Evolutionary conservation across 139 green algal species (phyloP), one percentile per base, ranked within the genome.

Genomic region (Penium margaritaceum): DNA sequence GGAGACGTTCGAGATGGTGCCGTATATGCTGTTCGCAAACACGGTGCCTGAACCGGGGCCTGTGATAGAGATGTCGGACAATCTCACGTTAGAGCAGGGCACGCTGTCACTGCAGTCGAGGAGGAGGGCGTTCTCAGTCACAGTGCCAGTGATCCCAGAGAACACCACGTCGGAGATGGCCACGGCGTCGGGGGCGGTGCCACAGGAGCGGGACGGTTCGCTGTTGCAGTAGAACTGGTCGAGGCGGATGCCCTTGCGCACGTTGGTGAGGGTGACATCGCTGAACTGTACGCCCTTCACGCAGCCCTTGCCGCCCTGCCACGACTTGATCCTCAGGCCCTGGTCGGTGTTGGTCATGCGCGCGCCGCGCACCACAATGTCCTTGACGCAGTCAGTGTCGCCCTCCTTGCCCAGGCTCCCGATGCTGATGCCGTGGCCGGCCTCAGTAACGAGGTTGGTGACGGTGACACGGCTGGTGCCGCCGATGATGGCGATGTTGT

Each of bases 361-460:
- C 51, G 30, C 2, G 30, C 30, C 51, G 4, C 30, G 29, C 5
- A 60, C 29, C 24, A n/a, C 30, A 9, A 60, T 21, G 14, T 60
- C 51, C n/a, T n/a, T 33, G 24, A 60, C 51, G 19, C 51, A 60
- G 24, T n/a, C 51, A 5, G 30, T 24, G 5, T n/a, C 51, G 1
- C 51, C 51, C 15, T 24, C 51, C 2, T n/a, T 24, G 29, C 51
- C 51, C 51, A 60, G 19, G 30, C 51, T 60, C 51, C 51, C 51
- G n/a, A 60, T 60, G 51, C 51, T 60, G 51, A 60, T 60, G 24
- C 51, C 51, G 51, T 60, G 51, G 24, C 51, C 51, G 29, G 51
- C 29, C 51, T n/a, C 30, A 24, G 51, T 24, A 6, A 60, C 30
- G 24, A 60, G 51, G 19, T 60, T 60, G 5, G 24, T n/a, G 51